Conservation (phyloP, 805 yeast species). For the Yarrowia sp. region DNA sequence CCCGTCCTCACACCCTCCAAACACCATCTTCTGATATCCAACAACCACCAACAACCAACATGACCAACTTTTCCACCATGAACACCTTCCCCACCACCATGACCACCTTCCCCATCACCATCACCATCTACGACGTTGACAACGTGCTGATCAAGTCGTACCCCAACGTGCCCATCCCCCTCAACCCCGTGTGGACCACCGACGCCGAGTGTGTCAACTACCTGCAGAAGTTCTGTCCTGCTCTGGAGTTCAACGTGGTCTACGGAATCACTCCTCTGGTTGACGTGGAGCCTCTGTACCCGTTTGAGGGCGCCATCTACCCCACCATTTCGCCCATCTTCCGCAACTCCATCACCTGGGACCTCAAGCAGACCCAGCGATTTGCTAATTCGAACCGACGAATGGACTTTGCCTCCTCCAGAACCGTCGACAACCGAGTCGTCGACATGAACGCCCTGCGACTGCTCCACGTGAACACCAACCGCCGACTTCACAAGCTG, state of each 20-base stretch:
- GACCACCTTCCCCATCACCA: background rate
- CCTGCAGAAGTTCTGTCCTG: constrained; percentile 1
- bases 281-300: background rate
- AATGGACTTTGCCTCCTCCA: background rate
- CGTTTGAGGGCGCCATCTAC: constrained; percentile 1
- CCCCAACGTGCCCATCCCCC: background rate
- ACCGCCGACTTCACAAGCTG: background rate
- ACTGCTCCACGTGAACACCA: background rate
- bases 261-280: background rate
- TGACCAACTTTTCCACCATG: background rate
- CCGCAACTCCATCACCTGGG: background rate
- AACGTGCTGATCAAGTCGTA: background rate
- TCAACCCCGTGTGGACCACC: background rate
- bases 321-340: background rate
- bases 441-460: background rate
- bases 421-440: background rate
- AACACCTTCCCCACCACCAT: background rate
- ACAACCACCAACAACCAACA: too few relatives aligned
- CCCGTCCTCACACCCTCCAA: too few relatives aligned
- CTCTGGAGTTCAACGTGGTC: background rate
- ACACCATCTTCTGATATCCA: too few relatives aligned
- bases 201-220: background rate
- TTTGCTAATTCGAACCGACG: too few relatives aligned
- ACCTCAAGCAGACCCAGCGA: background rate
- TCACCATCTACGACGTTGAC: constrained; percentile 2